Evolutionary conservation across 1,284 basidiomycete species (phyloP), one percentile per base, ranked within the genome.

Genomic region (Omphalotus olearius): DNA sequence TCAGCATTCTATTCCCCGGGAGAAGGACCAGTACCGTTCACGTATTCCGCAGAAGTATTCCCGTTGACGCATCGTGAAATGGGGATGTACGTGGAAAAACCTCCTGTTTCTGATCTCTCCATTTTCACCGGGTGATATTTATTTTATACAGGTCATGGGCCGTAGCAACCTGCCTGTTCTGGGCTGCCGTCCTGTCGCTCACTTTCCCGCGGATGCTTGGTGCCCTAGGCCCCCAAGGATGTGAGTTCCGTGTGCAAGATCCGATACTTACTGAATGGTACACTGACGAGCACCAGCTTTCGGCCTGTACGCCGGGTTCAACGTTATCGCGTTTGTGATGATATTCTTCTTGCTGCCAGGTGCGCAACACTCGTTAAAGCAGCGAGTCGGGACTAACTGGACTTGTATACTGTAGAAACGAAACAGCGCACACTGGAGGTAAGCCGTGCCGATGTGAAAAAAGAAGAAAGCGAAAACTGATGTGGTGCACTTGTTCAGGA

Each of bases 21-120:
- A 45, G 84, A 88, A 66, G 86, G 87, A 0, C 87, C 88, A 9
- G 87, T 91, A 3, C 83, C 85, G 0, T 83, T 79, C 61, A 77
- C 81, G 4, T 80, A 81, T 60, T 79, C 78, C 10, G 80, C 82
- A 1, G 82, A 84, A 60, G 80, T 80, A 11, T 84, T 83, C 69
- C 82, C 82, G 9, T 69, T 85, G 14, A 78, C 79, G 6, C 76
- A 82, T 56, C 69, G 83, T 57, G 75, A 77, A 56, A 71, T 75
- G 69, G 74, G 74, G 55, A 77, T 76, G 75, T 72, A 43, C 59
- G 69, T 64, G 11, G 23, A 23, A 23, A 5, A 5, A 23, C 23
- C 4, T 17, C 20, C 30, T 10, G 14, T 26, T 23, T 14, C 18
- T 18, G 9, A 10, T 30, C 36, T 13, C 16, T 7, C 16, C 26